Evolutionary conservation across 2,329 filamentous ascomycete genomes (phyloP), one percentile per base, ranked within the genome.

Genomic region (Trichoderma gracile): DNA sequence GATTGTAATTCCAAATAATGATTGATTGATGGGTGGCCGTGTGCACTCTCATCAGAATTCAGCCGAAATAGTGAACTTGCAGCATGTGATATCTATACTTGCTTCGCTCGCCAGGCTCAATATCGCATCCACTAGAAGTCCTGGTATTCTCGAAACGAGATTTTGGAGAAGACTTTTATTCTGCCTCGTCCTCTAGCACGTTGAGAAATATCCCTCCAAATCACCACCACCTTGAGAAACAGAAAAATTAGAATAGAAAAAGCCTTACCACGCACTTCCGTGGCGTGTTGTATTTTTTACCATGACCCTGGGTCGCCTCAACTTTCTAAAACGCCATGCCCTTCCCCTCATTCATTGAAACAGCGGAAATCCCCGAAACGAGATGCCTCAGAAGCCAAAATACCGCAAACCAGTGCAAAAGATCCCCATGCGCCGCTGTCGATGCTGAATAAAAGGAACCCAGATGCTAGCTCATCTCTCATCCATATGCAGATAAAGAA

Each of bases 311-410:
- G 27, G 7, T 17, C n/a, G n/a, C 38, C 23, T 30, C 9, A 27
- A 33, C n/a, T 52, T 52, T 52, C 23, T 42, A 60, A 52, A 60
- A 50, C 47, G 46, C 57, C 38, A 33, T 57, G 42, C 42, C 54
- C 7, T 4, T 38, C n/a, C 17, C 47, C 38, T 30, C 21, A 38
- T 21, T 47, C 30, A 3, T 60, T 52, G 46, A 52, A 59, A 50
- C 45, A 33, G 30, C 30, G 25, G 25, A 5, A 25, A 25, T 40
- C 43, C 23, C 47, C 33, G 23, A 30, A 45, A 43, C 17, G 23
- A 45, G 17, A 27, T 27, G 33, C 33, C 21, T 30, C 21, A 42
- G 30, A 30, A 50, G n/a, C 46, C 30, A 27, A 59, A 43, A 10
- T 17, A 60, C 25, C 49, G 38, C 21, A 60, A 60, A 60, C 23